Evolutionary conservation across 805 yeast species (phyloP), one percentile per base, ranked within the genome.

Genomic region (Metschnikowia colocasiae): DNA sequence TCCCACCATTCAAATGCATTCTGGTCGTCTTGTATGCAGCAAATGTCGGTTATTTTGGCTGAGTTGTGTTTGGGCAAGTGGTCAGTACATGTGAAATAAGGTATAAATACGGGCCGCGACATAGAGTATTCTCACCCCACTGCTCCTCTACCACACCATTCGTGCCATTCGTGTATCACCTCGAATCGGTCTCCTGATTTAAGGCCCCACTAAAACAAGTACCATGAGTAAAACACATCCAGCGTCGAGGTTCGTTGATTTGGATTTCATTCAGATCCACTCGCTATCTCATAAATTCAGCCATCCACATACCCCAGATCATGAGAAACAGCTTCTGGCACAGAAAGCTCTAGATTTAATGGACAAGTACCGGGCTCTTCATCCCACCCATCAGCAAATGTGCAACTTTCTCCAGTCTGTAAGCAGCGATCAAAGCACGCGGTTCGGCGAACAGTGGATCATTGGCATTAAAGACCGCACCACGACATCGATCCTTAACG

Each of bases 331-430:
- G 18, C 22, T 19, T 9, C 19, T 42, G 6, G 54, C 58, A 9
- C 25, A 40, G 2, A 33, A 40, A 4, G 52, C 56, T 5, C 44
- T 65, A 10, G 39, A 32, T 4, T 35, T 66, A 13, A 64, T 67
- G 67, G 58, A 63, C 18, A 47, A 54, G 19, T 59, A 59, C 46
- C 47, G 54, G 30, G 55, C 57, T 3, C 44, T 63, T 15, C 61
- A 61, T 47, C 64, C 66, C 3, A 6, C 19, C 13, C 49, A 50
- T 34, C 37, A 20, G 20, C 47, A 45, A 15, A 35, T 44, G 30
- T 27, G 40, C 9, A 12, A 9, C 16, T 13, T 31, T 10, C 32
- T 49, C 3, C 26, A 19, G 16, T 20, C 30, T 7, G 22, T n/a
- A 10, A 15, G 32, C 26, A 41, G 45, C 29, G 22, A 35, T 7